Evolutionary conservation across 208 protist genomes (phyloP), one percentile per base, ranked within the genome.

Genomic region (Leishmania turanica): DNA sequence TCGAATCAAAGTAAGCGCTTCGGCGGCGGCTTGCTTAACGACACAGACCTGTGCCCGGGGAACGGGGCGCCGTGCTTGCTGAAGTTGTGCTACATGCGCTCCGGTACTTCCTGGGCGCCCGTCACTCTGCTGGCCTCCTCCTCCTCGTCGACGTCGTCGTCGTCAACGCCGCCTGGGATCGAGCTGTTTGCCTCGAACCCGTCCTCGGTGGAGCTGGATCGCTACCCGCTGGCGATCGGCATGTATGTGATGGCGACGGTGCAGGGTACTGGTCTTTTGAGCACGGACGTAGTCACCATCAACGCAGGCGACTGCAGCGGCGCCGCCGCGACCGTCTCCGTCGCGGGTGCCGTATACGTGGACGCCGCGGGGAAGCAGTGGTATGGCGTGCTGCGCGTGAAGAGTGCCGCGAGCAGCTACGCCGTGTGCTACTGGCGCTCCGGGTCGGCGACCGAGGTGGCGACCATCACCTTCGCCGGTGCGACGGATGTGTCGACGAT

Each of bases 171-270:
- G 42, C 74, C 87, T 4, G 66, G 68, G 21, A 77, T 95, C 15
- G 31, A 82, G 58, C 85, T 97, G 19, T 68, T 90, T n/a, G 89
- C 90, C 53, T 91, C 92, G 11, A 93, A 97, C 86, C 95, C 93
- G 24, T 81, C 82, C 42, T 88, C 81, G 47, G 88, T 89, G 34
- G 74, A 74, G 17, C 96, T 98, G 70, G 93, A 98, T 79, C 78
- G 79, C 69, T 92, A 91, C 78, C 90, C 89, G 62, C 79, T 96
- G 8, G 73, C 84, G 40, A 83, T 94, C 13, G 87, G 88, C 66
- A 91, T 95, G 89, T 98, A 98, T 86, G 87, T 87, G n/a, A 92
- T 92, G 83, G 93, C 88, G 49, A 97, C 91, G n/a, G 92, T 98
- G 65, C 51, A 77, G 42, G 95, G 95, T 37, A 76, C 54, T 15